Conservation (phyloP, 2,329 filamentous ascomycete species). For the Hymenoscyphus fraxineus region DNA sequence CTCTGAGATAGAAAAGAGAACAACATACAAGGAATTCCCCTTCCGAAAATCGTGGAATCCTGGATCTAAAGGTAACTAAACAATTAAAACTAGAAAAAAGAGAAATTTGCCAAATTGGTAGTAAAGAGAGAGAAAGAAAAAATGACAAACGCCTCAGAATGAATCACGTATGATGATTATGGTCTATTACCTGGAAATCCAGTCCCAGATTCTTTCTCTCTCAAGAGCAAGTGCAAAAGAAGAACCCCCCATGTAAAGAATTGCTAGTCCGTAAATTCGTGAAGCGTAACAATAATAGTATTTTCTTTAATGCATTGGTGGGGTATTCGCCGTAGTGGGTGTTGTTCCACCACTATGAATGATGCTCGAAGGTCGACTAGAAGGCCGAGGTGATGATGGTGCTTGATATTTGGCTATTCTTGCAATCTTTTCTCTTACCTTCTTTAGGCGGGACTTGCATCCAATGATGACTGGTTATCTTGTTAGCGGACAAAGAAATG, state of each 20-base stretch:
- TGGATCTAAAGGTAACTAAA: conserved; percentile 8
- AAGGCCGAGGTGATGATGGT: conserved; percentile 29
- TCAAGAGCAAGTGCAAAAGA: neutral
- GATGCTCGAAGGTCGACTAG: conserved; percentile 29
- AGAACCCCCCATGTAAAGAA: neutral
- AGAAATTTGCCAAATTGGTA: conserved; percentile 4
- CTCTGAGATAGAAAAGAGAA: neutral
- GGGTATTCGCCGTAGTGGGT: conserved; percentile 33
- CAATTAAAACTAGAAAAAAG: conserved; percentile 6
- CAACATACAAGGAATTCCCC: neutral
- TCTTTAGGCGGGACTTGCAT: conserved; percentile 53
- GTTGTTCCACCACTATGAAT: conserved; percentile 33
- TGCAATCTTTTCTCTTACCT: conserved; percentile 57
- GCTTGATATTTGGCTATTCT: conserved; percentile 51
- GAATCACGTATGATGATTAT: conserved; percentile 8
- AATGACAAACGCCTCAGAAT: conserved; percentile 1
- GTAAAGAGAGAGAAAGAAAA: neutral
- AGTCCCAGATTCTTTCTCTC: conserved; percentile 10
- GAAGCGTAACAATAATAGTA: conserved; percentile 11
- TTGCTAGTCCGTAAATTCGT: conserved; percentile 13
- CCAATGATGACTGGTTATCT: conserved; percentile 54
- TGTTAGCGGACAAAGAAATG: conserved; percentile 30
- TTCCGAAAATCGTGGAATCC: conserved; percentile 2
- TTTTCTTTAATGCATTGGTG: conserved; percentile 25
- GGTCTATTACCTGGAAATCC: conserved; percentile 6